Evolutionary conservation across 1,139 yeast genomes (phyloP).

Genomic region (Hansenula lynferdii): DNA sequence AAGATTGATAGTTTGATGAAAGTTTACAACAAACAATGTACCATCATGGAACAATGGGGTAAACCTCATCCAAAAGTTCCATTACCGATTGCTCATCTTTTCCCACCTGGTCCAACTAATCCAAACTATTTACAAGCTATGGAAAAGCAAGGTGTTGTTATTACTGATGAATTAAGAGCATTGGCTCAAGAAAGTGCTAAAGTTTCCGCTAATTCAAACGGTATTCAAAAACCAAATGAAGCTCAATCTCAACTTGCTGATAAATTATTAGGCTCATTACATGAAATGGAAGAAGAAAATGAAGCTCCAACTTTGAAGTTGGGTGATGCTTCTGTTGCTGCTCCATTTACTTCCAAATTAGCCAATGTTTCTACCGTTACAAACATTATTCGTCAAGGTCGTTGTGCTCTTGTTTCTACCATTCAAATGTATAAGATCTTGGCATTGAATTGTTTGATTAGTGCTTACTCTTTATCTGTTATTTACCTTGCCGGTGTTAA

Average conservation of each 20-base stretch:
- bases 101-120: slow-evolving; percentile 92
- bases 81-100: slow-evolving; percentile 79
- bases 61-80: slow-evolving; percentile 87
- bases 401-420: slow-evolving; percentile 96
- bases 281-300: slow-evolving; percentile 66
- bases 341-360: slow-evolving; percentile 95
- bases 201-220: slow-evolving; percentile 28
- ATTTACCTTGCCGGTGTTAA: slow-evolving; percentile 96
- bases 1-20: slow-evolving; percentile 59
- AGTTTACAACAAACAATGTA: slow-evolving; percentile 82
- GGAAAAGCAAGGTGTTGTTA: slow-evolving; percentile 74
- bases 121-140: slow-evolving; percentile 86
- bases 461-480: slow-evolving; percentile 93
- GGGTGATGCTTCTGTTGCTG: slow-evolving; percentile 99
- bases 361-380: slow-evolving; percentile 92
- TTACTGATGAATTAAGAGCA: slow-evolving; percentile 61
- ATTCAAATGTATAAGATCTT: slow-evolving; percentile 98
- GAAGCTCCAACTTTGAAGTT: slow-evolving; percentile 92
- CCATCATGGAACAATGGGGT: slow-evolving; percentile 74
- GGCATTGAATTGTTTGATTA: slow-evolving; percentile 93
- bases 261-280: slow-evolving; percentile 62
- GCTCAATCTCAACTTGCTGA: slow-evolving; percentile 60
- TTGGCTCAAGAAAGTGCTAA: slow-evolving; percentile 43
- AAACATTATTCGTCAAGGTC: slow-evolving; percentile 94
- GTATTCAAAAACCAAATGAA: slow-evolving; percentile 14